Base-by-base conservation (phyloP, 2,329 filamentous ascomycete species). In the Arthroderma sp. region DNA sequence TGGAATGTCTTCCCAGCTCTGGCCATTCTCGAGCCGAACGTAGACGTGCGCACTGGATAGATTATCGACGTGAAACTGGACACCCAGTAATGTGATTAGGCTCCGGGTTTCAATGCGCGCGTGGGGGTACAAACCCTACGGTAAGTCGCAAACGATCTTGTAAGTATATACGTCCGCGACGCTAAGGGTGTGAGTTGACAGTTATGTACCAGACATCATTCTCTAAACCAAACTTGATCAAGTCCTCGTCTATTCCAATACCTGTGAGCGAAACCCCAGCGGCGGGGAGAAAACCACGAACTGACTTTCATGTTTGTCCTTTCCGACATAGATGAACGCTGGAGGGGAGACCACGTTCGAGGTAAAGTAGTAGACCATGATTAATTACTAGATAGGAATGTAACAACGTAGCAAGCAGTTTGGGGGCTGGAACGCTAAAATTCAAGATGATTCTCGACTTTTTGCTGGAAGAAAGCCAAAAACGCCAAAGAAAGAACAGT, bases 221-320 rank as follows among this genome's bases (percentile, higher is more conserved):
- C 41, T 95, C 87, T 76, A 87, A 86, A 52, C 91, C 91, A 64
- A 85, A 83, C 58, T 89, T 86, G 64, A 98, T 96, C 56, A 98
- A 68, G 55, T 94, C 87, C 74, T 98, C 91, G 69, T 96, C 91
- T 98, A 61, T 29, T 32, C 27, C 27, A 22, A 22, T 22, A 43
- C 33, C 27, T 32, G 11, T 33, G 47, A 43, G 32, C 36, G 38
- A 27, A 22, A 22, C 15, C 15, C 15, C 15, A 22, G 15, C 15
- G 15, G 15, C 15, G 15, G 15, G 15, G 15, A 22, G 15, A 22
- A 31, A 56, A 40, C 32, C 32, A 40, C 32, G 38, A 41, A 54
- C 81, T 59, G 73, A 95, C 91, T 98, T 72, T 98, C 91, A 56
- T 91, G 88, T 69, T 98, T 98, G 72, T 98, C 91, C 67, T 96